Conservation (phyloP, 2,329 filamentous ascomycete genomes). For the Beauveria rudraprayagi region DNA sequence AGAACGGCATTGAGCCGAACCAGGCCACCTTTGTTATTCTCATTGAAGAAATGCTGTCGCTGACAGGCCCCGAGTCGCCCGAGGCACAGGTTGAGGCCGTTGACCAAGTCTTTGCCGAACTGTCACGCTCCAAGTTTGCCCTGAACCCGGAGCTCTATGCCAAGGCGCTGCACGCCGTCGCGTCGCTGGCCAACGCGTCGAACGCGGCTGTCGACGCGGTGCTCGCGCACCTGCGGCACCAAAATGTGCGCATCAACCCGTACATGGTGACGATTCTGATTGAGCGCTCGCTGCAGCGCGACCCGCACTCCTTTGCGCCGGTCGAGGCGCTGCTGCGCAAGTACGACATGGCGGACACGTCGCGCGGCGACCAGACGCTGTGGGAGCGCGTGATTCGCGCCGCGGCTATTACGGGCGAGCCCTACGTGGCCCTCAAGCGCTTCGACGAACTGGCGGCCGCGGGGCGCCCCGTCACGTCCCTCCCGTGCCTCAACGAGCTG, state of each 20-base stretch:
- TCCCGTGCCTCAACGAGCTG: conserved; percentile 36
- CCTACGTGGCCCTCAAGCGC: conserved; percentile 38
- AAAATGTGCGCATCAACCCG: conserved; percentile 45
- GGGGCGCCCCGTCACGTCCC: conserved; percentile 32
- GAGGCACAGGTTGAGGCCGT: conserved; percentile 46
- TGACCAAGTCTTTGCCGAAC: conserved; percentile 45
- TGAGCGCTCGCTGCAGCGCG: conserved; percentile 54
- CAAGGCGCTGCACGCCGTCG: conserved; percentile 54
- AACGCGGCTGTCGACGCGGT: conserved; percentile 50
- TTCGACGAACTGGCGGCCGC: conserved; percentile 36
- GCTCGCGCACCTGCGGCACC: conserved; percentile 51
- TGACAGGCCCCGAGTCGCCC: conserved; percentile 30
- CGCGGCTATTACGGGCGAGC: conserved; percentile 48
- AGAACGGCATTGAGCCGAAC: conserved; percentile 48
- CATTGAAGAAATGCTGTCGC: conserved; percentile 48
- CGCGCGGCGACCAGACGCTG: conserved; percentile 49
- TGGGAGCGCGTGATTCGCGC: conserved; percentile 65
- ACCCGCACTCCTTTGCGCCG: conserved; percentile 50
- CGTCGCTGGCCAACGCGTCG: conserved; percentile 28
- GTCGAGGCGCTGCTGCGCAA: conserved; percentile 55
- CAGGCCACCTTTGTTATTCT: conserved; percentile 67
- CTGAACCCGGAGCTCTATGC: conserved; percentile 57
- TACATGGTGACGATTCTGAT: conserved; percentile 71
- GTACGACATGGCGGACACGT: conserved; percentile 32
- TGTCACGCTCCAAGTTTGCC: conserved; percentile 49